Base-by-base conservation (phyloP, 306 rosid genomes). In the Crotalaria pallida region DNA sequence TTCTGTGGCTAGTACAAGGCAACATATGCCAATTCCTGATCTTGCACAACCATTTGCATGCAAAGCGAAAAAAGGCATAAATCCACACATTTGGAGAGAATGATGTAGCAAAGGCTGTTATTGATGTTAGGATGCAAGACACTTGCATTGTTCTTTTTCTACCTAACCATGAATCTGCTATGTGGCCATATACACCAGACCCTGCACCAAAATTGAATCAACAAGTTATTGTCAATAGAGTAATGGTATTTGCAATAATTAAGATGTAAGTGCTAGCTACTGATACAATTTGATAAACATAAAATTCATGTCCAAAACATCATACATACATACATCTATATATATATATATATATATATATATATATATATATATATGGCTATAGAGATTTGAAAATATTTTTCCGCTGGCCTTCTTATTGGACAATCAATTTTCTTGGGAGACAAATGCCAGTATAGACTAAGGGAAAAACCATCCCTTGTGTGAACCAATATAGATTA, bases 1-100 rank as follows among this genome's bases (percentile, higher is more conserved):
- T 31, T 78, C 82, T 40, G 82, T 66, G 51, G 45, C 27, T 23
- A 79, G 82, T 22, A 72, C 79, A 17, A 79, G 58, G 58, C 75
- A 58, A 18, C 75, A 38, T 26, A 72, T 72, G 24, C 82, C 79
- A 11, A 79, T 72, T 23, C 79, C 75, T 27, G 82, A 79, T 53
- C 82, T 66, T 10, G 71, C 71, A 40, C 72, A 72, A 0, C 75
- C 78, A 33, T 38, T 72, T 31, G 78, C 50, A 16, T 31, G 78
- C 50, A 16, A 79, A 79, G 11, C 75, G 70, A 27, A 72, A 69
- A 26, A 79, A 34, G 2, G 79, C 65, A 41, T 72, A 78, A 10
- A n/a, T 7, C 55, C 50, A 78, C 8, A 72, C 58, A 45, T 78
- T 65, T 47, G 74, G 74, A 21, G 78, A 65, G 13, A 64, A 33